Evolutionary conservation across 2,329 filamentous ascomycete species (phyloP), one percentile per base, ranked within the genome.

Genomic region (Cladosporium sp.): DNA sequence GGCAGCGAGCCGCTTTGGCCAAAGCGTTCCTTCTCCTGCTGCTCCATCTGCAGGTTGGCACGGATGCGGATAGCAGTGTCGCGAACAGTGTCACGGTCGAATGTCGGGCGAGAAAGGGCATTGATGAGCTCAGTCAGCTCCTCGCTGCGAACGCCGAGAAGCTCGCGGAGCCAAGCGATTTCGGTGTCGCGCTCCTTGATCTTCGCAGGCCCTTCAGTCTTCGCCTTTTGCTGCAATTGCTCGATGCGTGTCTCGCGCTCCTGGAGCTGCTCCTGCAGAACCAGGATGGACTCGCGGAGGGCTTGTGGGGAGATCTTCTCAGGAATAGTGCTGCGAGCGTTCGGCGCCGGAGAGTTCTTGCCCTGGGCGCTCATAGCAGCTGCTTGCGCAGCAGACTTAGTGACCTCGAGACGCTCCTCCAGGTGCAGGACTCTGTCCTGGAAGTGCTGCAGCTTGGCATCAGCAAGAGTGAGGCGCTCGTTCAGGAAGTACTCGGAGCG

Each of bases 1-100:
- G 81, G 53, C 31, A 42, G 46, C 13, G 54, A 50, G 6, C 49
- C 43, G 9, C 54, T n/a, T 37, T 56, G 49, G 40, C 59, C 84
- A 50, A 89, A 85, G 55, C 93, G 82, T 69, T 97, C 92, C 48
- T 89, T 88, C 71, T 96, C 91, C 68, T 95, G 89, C 67, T 95
- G 88, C 70, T 98, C 92, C 93, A 98, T 98, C 68, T 97, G 89
- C 34, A 98, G 77, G 64, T 95, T 96, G 11, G 93, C 89, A 67
- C 89, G 89, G 56, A 98, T 84, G 49, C 93, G 86, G 61, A 97
- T 97, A 34, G 89, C 88, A 5, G 91, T 90, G 66, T 97, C 91
- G 62, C 87, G 88, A 58, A 96, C 87, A 5, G 81, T 79, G 57
- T 89, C 83, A 53, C 83, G 82, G 68, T 97, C 85, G 66, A 88